Evolutionary conservation across 2,329 filamentous ascomycete genomes (phyloP), one percentile per base, ranked within the genome.

Genomic region (Septoria petroselini): DNA sequence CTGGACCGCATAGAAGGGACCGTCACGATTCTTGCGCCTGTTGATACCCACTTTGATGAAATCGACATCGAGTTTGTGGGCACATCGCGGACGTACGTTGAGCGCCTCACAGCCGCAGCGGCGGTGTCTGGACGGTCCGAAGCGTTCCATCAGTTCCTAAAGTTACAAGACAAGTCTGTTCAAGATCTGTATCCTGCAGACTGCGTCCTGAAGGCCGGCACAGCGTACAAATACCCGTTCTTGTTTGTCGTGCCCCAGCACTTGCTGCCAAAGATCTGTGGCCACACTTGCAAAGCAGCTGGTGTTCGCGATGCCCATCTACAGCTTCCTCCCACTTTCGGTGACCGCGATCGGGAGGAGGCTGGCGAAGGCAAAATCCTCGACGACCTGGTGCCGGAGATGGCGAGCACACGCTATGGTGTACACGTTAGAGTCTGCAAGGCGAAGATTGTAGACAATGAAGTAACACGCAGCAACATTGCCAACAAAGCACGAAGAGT

Each of bases 351-450:
- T 27, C 43, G 44, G 9, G 25, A 49, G 45, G 58, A 60, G 31
- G 55, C 65, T 78, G n/a, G 71, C 73, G 38, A 73, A 72, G 18
- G 71, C 75, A 53, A 76, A 27, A 63, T 79, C 14, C 70, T 80
- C 33, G 81, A 85, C 60, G 83, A 85, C 58, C 70, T 84, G 62
- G 71, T 79, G 2, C 83, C 83, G 0, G 75, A 81, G 7, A 84
- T 85, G 81, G 71, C 74, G 27, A 79, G 74, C 61, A 77, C 85
- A 38, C 69, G 71, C 2, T 86, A 85, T 59, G 72, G 70, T 1
- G 70, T 85, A 49, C 65, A 65, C 33, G 65, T 59, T n/a, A 57
- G 58, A 27, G 52, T 70, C 33, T 58, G 51, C 6, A 62, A 58
- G 50, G 74, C 73, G 8, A 72, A 71, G 27, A 63, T 81, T 15